phyloP scores from a whole-genome alignment of 148 eudicot genomes.

The Limonium bicolor region DNA sequence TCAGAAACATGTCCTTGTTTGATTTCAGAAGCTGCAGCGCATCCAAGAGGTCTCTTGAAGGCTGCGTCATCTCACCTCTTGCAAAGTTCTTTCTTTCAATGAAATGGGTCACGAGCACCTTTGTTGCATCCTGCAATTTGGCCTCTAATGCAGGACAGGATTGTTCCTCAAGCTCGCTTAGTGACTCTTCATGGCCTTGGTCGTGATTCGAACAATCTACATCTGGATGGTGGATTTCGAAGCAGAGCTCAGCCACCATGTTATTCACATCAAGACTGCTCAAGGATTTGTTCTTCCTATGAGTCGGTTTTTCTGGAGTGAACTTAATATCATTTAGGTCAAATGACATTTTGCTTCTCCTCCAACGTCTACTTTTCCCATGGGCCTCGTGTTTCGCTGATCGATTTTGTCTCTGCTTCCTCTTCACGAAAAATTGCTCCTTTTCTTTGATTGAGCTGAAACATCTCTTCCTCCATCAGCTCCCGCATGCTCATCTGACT shows the following conservation, averaged over 20 bases:
- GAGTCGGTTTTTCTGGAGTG: slow-evolving; percentile 14
- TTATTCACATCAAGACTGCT: slow-evolving; percentile 32
- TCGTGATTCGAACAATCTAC: slow-evolving; percentile 9
- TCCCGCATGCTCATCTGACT: slow-evolving; percentile 68
- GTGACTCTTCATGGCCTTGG: slow-evolving; percentile 10
- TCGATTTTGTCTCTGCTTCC: slow-evolving; percentile 10
- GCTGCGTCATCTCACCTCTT: slow-evolving; percentile 17
- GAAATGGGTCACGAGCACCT: slow-evolving; percentile 45
- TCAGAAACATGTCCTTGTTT: slow-evolving; percentile 33
- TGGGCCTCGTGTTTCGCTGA: slow-evolving; percentile 9
- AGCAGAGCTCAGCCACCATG: slow-evolving; percentile 40
- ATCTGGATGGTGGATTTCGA: slow-evolving; percentile 24
- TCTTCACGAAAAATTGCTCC: slow-evolving; percentile 2
- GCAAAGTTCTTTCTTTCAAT: slow-evolving; percentile 14
- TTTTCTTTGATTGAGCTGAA: too few species aligned
- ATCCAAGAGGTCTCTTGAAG: slow-evolving; percentile 26
- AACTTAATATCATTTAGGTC: slow-evolving; percentile 26
- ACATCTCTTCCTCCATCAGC: slow-evolving; percentile 90
- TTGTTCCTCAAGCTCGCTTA: slow-evolving; percentile 9
- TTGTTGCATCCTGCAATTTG: slow-evolving; percentile 49
- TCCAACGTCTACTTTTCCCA: slow-evolving; percentile 21
- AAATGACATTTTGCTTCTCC: slow-evolving; percentile 23
- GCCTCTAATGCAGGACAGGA: slow-evolving; percentile 20
- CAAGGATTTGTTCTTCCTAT: slow-evolving; percentile 25
- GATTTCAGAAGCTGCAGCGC: slow-evolving; percentile 40